phyloP scores from a whole-genome alignment of 1,139 yeast genomes.

The Hyphopichia khmerensis region DNA sequence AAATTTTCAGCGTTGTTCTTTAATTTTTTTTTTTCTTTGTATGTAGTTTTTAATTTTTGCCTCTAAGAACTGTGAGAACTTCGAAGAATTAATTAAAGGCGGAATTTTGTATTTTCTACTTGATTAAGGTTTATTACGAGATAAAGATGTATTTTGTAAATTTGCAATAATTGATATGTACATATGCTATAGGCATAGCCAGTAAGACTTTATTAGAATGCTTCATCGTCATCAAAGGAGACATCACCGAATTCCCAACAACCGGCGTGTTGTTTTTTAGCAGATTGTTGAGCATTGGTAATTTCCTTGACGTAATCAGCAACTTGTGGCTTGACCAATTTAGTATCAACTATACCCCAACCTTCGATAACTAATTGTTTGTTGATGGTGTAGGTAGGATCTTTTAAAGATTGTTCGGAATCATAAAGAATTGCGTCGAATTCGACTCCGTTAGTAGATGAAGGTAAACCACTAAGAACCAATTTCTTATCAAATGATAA shows the following conservation, averaged over 20 bases:
- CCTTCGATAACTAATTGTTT: slow-evolving; percentile 63
- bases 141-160: too few species aligned
- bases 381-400: slow-evolving; percentile 63
- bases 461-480: slow-evolving; percentile 54
- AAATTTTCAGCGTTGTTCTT: background rate
- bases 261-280: slow-evolving; percentile 57
- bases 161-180: background rate
- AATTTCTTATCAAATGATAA: slow-evolving; percentile 54
- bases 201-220: background rate
- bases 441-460: slow-evolving; percentile 39
- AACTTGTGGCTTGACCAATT: slow-evolving; percentile 30
- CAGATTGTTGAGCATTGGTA: slow-evolving; percentile 42
- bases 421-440: slow-evolving; percentile 59
- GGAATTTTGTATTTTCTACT: too few species aligned
- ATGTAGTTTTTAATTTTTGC: too few species aligned
- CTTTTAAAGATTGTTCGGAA: slow-evolving; percentile 55
- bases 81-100: background rate
- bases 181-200: background rate
- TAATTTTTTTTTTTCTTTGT: too few species aligned
- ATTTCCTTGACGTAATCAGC: slow-evolving; percentile 40
- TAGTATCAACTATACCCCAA: slow-evolving; percentile 58
- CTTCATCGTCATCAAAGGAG: slow-evolving; percentile 54
- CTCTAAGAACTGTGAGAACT: background rate
- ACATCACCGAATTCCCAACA: slow-evolving; percentile 86
- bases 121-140: too few species aligned